Base-by-base conservation (phyloP, 768 basidiomycete genomes). In the Lentinula aciculospora region DNA sequence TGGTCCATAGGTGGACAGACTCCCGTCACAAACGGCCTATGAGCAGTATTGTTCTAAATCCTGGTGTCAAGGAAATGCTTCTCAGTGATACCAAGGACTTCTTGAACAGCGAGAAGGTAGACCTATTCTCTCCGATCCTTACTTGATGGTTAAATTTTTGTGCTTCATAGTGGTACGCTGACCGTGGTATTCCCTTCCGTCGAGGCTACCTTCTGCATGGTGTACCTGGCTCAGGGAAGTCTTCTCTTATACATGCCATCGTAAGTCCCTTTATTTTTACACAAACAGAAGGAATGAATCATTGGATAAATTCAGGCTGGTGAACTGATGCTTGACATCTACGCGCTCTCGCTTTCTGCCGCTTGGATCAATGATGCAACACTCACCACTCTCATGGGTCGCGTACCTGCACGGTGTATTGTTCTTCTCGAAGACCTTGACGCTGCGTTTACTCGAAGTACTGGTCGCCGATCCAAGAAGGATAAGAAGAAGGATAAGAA, bases 351-450 rank as follows among this genome's bases (percentile, higher is more conserved):
- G 19, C 75, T 94, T 51, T 90, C 87, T 27, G 86, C 88, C 23
- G 88, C 87, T 19, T 92, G 89, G 90, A 88, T 94, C 68, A 89
- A 88, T 59, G 94, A 96, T 67, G 85, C 85, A 61, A 92, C 91
- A 8, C 77, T 96, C 28, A 88, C 85, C 23, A 86, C 87, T 9
- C 81, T 95, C 36, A 92, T 96, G 86, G 88, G 91, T 28, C 83
- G 87, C 36, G 91, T 94, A 4, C 91, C 92, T 3, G 84, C 88
- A 32, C 83, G 86, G 17, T 92, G 89, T 68, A 89, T 96, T 44
- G 83, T 96, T 56, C 79, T 96, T 10, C 80, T 96, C 21, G 94
- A 96, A 68, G 94, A 96, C 69, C 82, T 96, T 45, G 92, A 94
- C 64, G 92, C 92, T 0, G 92, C 92, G 0, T 94, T 94, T 67